Base-by-base conservation (phyloP, 1,284 basidiomycete genomes). In the Puccinia horiana region DNA sequence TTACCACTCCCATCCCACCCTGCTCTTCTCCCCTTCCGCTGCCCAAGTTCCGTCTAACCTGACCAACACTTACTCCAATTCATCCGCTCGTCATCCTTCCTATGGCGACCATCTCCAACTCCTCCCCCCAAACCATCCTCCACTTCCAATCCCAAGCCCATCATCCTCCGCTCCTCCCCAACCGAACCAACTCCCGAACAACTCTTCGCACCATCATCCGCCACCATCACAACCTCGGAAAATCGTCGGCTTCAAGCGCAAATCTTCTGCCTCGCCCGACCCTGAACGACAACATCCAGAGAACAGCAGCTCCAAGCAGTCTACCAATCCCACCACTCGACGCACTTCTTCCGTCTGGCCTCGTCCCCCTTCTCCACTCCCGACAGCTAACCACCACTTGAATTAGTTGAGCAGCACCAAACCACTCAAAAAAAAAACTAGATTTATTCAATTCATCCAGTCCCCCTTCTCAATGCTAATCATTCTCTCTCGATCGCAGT, bases 161-260 rank as follows among this genome's bases (percentile, higher is more conserved):
- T 54, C 47, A 26, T 35, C 61, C 35, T 61, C 74, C 23, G 23
- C 58, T n/a, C 56, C 42, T 2, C 44, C 75, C 44, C 75, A 76
- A 11, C 56, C 49, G 14, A 18, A 9, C 52, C 26, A 35, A 52
- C n/a, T 49, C 52, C 20, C 54, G 26, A 14, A 44, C 35, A 23
- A 44, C 69, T 44, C 40, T 52, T 32, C 49, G 18, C 49, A 75
- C 26, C 52, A 58, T 40, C 37, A 14, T 16, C 18, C 37, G 11
- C 37, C 52, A 1, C 47, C 9, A 0, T 29, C 29, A 75, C 44
- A 47, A 35, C 49, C 73, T 40, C 49, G 49, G 2, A 75, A 56
- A 58, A 56, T 75, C 52, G 54, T 20, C 11, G 73, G 73, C 54
- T 35, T 54, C 32, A 75, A 75, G 40, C 73, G 73, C 40, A 75